Conservation (phyloP, 441 rosid species). For the Syzygium syzygioides region DNA sequence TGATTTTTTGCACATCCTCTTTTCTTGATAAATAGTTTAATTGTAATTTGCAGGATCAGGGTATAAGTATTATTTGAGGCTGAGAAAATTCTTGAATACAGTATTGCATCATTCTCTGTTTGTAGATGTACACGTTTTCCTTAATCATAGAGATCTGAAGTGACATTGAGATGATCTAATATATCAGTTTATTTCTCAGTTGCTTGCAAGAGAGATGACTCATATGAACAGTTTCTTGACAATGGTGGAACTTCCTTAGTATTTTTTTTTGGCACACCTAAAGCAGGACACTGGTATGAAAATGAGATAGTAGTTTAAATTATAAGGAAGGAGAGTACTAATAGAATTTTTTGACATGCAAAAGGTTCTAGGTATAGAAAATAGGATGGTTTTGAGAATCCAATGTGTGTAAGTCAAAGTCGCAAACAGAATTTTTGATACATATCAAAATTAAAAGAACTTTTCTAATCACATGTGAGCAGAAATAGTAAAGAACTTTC, state of each 20-base stretch:
- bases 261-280: neutral
- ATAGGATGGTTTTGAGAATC: neutral
- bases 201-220: neutral
- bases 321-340: neutral
- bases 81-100: neutral
- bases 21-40: neutral
- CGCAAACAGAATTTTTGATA: neutral
- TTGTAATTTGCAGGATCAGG: neutral
- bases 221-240: neutral
- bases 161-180: neutral
- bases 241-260: neutral
- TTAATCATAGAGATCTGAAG: neutral
- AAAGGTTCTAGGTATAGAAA: neutral
- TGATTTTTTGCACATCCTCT: neutral
- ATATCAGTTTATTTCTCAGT: neutral
- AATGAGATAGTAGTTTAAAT: neutral
- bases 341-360: neutral
- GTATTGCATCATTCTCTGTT: neutral
- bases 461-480: neutral
- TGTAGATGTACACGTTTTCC: neutral
- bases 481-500: neutral
- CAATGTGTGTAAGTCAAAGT: neutral
- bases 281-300: neutral
- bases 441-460: neutral
- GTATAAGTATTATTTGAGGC: neutral